Evolutionary conservation across 768 basidiomycete species (phyloP).

Genomic region (Pleurotus salmoneostramineus): DNA sequence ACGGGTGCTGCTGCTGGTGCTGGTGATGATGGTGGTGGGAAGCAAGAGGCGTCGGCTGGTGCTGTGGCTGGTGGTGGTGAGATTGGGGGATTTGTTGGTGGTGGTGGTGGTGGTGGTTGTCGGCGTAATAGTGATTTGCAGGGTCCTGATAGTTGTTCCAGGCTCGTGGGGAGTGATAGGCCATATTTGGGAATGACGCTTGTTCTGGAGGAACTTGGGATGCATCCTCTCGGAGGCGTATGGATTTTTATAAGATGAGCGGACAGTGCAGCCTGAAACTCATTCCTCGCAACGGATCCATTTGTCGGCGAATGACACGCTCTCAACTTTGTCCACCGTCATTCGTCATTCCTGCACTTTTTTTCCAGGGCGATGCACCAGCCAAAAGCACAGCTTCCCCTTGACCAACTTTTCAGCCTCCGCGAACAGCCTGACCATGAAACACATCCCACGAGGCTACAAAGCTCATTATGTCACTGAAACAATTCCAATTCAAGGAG

Average conservation of each 20-base stretch:
- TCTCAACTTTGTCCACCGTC: background rate
- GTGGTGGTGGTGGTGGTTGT: conserved; percentile 6
- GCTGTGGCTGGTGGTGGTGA: background rate
- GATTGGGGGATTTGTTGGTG: background rate
- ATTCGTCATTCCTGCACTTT: background rate
- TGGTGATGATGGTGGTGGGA: no score
- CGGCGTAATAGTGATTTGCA: background rate
- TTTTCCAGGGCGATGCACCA: background rate
- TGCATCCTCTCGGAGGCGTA: conserved; percentile 3
- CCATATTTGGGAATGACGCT: background rate
- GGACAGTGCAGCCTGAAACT: background rate
- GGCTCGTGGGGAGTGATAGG: conserved; percentile 5
- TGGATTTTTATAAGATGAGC: background rate
- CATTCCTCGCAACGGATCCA: conserved; percentile 3
- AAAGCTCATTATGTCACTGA: conserved; percentile 4
- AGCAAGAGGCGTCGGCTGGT: no score
- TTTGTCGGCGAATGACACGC: conserved; percentile 3
- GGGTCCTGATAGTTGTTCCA: conserved; percentile 3
- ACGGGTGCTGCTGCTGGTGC: no score
- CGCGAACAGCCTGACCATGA: conserved; percentile 5
- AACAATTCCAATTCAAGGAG: background rate
- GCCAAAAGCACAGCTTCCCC: conserved; percentile 1
- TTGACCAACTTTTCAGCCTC: background rate
- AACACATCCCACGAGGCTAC: conserved; percentile 5
- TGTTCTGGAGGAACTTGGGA: background rate